Base-by-base conservation (phyloP, 169 alveolate species). In the Eimeria necatrix region DNA sequence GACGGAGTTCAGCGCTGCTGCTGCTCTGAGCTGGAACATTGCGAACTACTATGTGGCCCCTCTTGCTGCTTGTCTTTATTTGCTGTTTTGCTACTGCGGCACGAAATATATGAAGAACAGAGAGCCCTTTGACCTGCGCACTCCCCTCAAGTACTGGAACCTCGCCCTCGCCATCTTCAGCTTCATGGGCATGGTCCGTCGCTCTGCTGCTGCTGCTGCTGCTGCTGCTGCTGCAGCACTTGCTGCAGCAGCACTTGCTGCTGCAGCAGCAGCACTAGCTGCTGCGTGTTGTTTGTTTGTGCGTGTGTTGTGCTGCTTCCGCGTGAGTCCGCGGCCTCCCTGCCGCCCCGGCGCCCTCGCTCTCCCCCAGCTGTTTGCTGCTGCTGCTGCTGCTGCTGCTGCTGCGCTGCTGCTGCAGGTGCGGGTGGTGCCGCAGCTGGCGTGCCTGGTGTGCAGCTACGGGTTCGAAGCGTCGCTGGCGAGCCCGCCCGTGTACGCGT, bases 111-210 rank as follows among this genome's bases (percentile, higher is more conserved):
- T 97, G 98, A 81, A 94, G 90, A 92, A 96, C 52, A 68, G 96
- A 64, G 91, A 83, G 2, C 96, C 97, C 61, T 89, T 95, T 18
- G 94, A 97, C 49, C 64, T 97, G 4, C 88, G 94, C 51, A 52
- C 91, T 49, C 93, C 97, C 18, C 88, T 97, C 84, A 95, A 91
- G 22, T 87, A 86, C 68, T 97, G 98, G 98, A 97, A 97, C 81
- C 85, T 97, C n/a, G 80, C 95, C 24, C 86, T 97, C 60, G 97
- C 98, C 26, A 53, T 95, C 22, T 97, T 97, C 95, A 96, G 97
- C 61, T 56, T 94, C 48, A 73, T 96, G 53, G 98, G 98, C 51
- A 80, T 90, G 91, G 78, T 83, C 20, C 22, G 89, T 10, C n/a
- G 41, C 41, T 32, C 41, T 32, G 41, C 60, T 20, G 32, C 53